Evolutionary conservation across 768 basidiomycete genomes (phyloP).

Genomic region (Lactarius akahatsu): DNA sequence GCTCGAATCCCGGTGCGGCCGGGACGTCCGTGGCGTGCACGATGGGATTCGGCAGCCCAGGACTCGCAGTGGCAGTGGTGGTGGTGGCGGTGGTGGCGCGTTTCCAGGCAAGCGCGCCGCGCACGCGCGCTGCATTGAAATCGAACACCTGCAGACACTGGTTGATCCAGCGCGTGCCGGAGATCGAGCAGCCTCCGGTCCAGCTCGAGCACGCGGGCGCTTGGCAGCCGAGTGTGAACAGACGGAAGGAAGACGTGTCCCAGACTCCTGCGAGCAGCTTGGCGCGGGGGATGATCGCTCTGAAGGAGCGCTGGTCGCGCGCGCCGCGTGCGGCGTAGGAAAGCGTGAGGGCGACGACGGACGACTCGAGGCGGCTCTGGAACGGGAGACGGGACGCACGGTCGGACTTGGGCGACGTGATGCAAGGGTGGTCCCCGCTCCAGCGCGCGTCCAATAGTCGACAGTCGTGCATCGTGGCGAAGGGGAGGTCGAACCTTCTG

Average conservation of each 20-base stretch:
- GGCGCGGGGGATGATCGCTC: constrained; percentile 4
- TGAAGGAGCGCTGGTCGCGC: neutral
- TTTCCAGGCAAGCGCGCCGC: neutral
- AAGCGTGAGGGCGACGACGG: neutral
- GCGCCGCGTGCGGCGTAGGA: neutral
- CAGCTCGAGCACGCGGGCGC: neutral
- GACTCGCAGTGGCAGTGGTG: too few species aligned
- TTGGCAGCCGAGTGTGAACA: neutral
- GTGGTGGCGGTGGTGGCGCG: too few species aligned
- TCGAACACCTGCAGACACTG: constrained; percentile 3
- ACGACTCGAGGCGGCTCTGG: constrained; percentile 6
- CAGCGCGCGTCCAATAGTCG: neutral
- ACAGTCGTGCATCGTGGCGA: too few species aligned
- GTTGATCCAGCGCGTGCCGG: constrained; percentile 14
- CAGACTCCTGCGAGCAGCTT: neutral
- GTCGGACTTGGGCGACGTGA: neutral
- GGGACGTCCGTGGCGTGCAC: neutral
- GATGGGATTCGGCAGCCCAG: neutral
- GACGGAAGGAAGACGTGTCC: neutral
- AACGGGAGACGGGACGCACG: neutral
- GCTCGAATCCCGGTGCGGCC: neutral
- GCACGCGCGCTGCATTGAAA: neutral
- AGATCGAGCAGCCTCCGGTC: neutral
- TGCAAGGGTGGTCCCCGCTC: constrained; percentile 1
- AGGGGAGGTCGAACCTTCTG: neutral